Percentiles rank a stretch among this genome's conserved stretches.
These are phyloP conservation scores for Hypomontagnella submonticulosa DNA, from an alignment of 495 filamentous ascomycete genomes.

Conservation along the genomic window DNA sequence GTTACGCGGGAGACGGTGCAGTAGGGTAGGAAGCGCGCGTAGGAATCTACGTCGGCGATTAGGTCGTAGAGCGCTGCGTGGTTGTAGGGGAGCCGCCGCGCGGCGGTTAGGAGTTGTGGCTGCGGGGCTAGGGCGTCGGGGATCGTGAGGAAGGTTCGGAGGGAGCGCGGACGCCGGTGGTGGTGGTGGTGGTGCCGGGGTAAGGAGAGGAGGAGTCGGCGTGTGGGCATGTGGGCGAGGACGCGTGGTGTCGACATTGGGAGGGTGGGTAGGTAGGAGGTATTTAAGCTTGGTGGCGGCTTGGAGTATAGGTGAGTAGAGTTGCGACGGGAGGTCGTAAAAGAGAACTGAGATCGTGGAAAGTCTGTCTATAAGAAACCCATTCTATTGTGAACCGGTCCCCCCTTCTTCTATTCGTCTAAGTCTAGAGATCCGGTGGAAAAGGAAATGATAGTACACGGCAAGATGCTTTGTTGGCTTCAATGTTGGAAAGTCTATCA, in stretches of 20 bases:
- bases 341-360: background rate
- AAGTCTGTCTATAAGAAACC: conserved; percentile 13
- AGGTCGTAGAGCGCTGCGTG: conserved; percentile 76
- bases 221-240: background rate
- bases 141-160: conserved; percentile 59
- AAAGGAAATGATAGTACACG: background rate
- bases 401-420: conserved; percentile 13
- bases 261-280: conserved; percentile 12
- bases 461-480: background rate
- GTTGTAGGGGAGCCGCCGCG: conserved; percentile 83
- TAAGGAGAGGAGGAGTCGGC: background rate
- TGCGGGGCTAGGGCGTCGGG: conserved; percentile 18
- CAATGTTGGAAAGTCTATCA: background rate
- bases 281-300: conserved; percentile 16
- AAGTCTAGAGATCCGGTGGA: conserved; percentile 2
- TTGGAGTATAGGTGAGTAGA: background rate
- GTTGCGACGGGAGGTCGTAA: background rate
- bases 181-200: background rate
- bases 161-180: conserved; percentile 42
- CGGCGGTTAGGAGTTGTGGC: conserved; percentile 71
- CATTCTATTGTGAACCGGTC: conserved; percentile 14
- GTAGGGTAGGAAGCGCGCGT: conserved; percentile 87
- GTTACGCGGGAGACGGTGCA: conserved; percentile 79
- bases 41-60: conserved; percentile 84
- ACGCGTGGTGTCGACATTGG: conserved; percentile 30